Evolutionary conservation across 148 eudicot species (phyloP).

Genomic region (Silene uniflora): DNA sequence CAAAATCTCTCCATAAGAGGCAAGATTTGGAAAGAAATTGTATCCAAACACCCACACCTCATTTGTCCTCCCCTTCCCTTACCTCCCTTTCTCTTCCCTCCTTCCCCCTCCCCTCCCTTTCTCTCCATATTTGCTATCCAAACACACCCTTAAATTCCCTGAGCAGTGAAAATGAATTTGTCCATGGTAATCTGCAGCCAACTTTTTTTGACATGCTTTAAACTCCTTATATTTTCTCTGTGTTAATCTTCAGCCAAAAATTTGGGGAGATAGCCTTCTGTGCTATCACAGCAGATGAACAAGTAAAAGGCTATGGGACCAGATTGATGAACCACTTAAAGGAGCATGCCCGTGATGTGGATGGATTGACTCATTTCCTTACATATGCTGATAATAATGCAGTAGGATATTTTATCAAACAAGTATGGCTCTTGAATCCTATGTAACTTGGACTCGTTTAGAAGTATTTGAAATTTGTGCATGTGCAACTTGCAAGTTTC

Average conservation of each 20-base stretch:
- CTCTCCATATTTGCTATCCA: no score
- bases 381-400: conserved; percentile 99
- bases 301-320: conserved; percentile 99
- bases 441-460: no score
- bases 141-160: no score
- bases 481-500: no score
- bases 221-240: conserved; percentile 1
- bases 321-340: conserved; percentile 97
- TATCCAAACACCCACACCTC: no score
- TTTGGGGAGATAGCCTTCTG: conserved; percentile 99
- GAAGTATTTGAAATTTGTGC: no score
- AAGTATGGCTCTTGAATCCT: conserved; percentile 37
- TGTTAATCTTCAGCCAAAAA: conserved; percentile 59
- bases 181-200: neutral
- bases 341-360: conserved; percentile 93
- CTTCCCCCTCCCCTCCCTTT: no score
- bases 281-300: conserved; percentile 94
- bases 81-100: no score
- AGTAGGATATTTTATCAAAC: conserved; percentile 95
- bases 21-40: no score
- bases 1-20: no score
- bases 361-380: conserved; percentile 92
- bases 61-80: no score
- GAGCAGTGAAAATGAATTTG: neutral
- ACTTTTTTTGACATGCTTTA: neutral